Percentiles rank a stretch among this genome's conserved stretches.
phyloP scores from a whole-genome alignment of 208 protist species.

The Leishmania martiniquensis region DNA sequence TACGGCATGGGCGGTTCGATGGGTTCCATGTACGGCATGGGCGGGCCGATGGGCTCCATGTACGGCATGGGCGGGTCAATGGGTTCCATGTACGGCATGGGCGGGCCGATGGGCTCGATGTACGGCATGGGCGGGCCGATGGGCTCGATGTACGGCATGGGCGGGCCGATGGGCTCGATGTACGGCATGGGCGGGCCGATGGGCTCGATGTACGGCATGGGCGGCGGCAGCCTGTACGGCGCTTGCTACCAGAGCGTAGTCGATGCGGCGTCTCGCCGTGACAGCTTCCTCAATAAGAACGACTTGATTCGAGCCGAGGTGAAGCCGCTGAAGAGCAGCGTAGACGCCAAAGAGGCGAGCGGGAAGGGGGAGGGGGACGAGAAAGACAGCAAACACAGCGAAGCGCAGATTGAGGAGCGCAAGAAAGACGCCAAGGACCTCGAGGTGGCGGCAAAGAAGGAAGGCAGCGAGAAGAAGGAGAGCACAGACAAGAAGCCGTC shows the following conservation, averaged over 20 bases:
- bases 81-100: constrained; percentile 23
- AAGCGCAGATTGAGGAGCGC: constrained; percentile 13
- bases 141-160: constrained; percentile 35
- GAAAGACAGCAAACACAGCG: constrained; percentile 6
- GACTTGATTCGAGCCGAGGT: constrained; percentile 64
- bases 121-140: constrained; percentile 36
- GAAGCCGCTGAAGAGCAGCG: constrained; percentile 39
- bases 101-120: constrained; percentile 22
- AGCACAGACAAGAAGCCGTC: constrained; percentile 15
- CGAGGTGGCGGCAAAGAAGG: constrained; percentile 24
- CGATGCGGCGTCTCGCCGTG: constrained; percentile 56
- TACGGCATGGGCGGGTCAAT: constrained; percentile 30
- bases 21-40: constrained; percentile 23
- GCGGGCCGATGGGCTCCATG: constrained; percentile 15
- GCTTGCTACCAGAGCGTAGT: constrained; percentile 61
- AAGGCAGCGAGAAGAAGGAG: constrained; percentile 16
- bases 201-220: constrained; percentile 55
- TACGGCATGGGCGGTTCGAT: constrained; percentile 24
- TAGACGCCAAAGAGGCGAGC: not conserved
- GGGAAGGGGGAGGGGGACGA: constrained; percentile 14
- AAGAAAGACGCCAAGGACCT: constrained; percentile 23
- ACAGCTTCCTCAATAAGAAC: constrained; percentile 68
- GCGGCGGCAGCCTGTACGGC: constrained; percentile 33
- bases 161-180: constrained; percentile 6
- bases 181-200: constrained; percentile 26